Evolutionary conservation across 164 flowering plant species (phyloP).

Genomic region (Stephania cephalantha): DNA sequence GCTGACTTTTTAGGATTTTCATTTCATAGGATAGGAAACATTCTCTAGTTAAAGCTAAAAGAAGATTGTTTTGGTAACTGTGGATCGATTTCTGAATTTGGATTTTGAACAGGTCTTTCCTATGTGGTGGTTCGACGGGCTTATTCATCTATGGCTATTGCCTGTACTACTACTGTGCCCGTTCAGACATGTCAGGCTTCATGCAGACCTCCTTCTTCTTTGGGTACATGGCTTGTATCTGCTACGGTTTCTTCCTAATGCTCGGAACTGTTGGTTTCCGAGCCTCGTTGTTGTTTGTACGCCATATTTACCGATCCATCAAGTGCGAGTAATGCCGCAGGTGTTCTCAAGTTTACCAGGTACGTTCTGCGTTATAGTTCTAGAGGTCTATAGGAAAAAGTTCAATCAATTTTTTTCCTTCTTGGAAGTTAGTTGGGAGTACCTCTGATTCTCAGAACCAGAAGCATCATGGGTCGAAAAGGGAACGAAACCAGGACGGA

Average conservation of each 20-base stretch:
- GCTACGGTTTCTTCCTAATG: slow-evolving; percentile 41
- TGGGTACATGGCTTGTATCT: slow-evolving; percentile 42
- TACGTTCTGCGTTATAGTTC: slow-evolving; percentile 9
- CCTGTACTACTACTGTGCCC: slow-evolving; percentile 34
- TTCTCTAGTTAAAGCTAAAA: not conserved
- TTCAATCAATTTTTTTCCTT: slow-evolving; percentile 7
- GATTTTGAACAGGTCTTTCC: slow-evolving; percentile 28
- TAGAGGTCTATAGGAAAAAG: slow-evolving; percentile 15
- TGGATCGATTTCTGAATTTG: not conserved
- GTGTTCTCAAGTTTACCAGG: slow-evolving; percentile 8
- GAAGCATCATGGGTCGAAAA: slow-evolving; percentile 14
- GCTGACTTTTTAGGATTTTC: no score
- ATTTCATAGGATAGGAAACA: not conserved
- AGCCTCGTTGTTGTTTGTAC: slow-evolving; percentile 34
- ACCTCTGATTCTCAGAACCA: slow-evolving; percentile 16
- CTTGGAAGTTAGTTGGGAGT: slow-evolving; percentile 8
- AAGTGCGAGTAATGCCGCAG: slow-evolving; percentile 27
- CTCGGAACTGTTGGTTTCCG: slow-evolving; percentile 38
- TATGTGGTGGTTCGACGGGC: slow-evolving; percentile 37
- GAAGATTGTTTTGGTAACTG: no score
- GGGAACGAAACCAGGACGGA: not conserved
- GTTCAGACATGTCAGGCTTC: slow-evolving; percentile 40
- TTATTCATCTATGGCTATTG: slow-evolving; percentile 34
- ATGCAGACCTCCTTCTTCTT: slow-evolving; percentile 42
- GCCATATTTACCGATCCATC: slow-evolving; percentile 36